A percentile compares a stretch with the other conserved stretches of the same genome.
Conservation (phyloP, 108 stramenopile species). For the Cafeteria roenbergensis region DNA sequence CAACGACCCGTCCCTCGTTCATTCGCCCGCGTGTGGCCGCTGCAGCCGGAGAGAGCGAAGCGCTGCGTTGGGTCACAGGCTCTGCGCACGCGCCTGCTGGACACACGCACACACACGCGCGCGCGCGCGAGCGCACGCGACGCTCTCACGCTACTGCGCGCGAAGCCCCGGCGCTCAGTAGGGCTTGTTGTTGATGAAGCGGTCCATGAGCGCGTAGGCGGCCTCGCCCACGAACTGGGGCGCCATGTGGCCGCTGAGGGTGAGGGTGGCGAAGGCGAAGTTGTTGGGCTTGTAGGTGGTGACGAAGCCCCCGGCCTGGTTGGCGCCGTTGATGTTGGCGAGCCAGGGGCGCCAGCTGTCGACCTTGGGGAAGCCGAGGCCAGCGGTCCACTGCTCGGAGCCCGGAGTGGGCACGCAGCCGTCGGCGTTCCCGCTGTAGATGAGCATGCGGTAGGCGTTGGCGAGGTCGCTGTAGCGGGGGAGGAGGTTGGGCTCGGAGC, state of each 20-base stretch:
- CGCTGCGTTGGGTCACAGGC: too few species aligned
- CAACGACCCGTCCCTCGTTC: too few species aligned
- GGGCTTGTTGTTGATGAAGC: not conserved
- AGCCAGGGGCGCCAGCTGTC: not conserved
- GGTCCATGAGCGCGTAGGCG: slow-evolving; percentile 38
- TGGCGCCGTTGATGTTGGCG: too few species aligned
- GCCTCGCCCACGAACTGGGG: slow-evolving; percentile 54
- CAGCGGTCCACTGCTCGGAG: slow-evolving; percentile 21
- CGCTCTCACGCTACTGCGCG: too few species aligned
- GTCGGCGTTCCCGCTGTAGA: slow-evolving; percentile 37
- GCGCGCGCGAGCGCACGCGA: too few species aligned
- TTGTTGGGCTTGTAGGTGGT: slow-evolving; percentile 49
- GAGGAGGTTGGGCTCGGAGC: slow-evolving; percentile 29
- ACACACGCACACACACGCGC: too few species aligned
- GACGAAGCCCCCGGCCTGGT: slow-evolving; percentile 40
- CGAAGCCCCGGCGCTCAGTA: too few species aligned
- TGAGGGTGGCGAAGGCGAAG: slow-evolving; percentile 56
- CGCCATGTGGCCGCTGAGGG: slow-evolving; percentile 50
- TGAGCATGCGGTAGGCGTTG: slow-evolving; percentile 16
- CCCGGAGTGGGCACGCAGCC: slow-evolving; percentile 38
- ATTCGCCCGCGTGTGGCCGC: too few species aligned
- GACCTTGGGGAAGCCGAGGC: slow-evolving; percentile 14
- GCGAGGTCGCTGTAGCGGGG: slow-evolving; percentile 26
- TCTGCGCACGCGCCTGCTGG: too few species aligned
- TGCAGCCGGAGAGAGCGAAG: too few species aligned